These are phyloP conservation scores for Boletellus sp. DNA, from an alignment of 1,284 basidiomycete species.

Conservation along the genomic window DNA sequence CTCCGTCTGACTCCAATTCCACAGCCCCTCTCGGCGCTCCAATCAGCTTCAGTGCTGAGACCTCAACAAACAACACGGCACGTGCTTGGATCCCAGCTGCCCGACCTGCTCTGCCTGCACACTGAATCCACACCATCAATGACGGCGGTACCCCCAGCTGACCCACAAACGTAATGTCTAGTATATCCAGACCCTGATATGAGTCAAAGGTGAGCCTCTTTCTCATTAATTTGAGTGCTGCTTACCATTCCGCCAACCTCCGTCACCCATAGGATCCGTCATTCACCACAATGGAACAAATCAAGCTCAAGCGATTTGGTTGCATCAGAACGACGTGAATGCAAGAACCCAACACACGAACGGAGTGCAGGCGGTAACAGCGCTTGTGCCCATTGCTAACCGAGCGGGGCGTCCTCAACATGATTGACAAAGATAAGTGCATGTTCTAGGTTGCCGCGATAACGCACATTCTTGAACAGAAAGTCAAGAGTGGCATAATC, in stretches of 20 bases:
- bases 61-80: background rate
- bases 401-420: background rate
- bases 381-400: background rate
- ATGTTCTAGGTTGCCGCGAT: background rate
- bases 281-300: background rate
- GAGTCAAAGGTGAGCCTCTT: no score
- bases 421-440: background rate
- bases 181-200: constrained; percentile 19
- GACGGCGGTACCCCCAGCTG: constrained; percentile 16
- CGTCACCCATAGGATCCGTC: constrained; percentile 13
- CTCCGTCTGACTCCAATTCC: no score
- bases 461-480: background rate
- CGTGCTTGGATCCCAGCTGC: background rate
- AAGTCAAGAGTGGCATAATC: background rate
- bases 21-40: no score
- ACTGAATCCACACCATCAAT: constrained; percentile 15
- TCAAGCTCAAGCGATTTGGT: background rate
- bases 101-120: constrained; percentile 2
- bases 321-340: background rate
- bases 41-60: background rate
- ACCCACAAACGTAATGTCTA: constrained; percentile 12
- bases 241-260: constrained; percentile 20
- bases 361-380: background rate
- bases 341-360: background rate
- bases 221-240: no score